Percentiles rank a stretch among this genome's conserved stretches.
These are phyloP conservation scores for Knufia fluminis DNA, from an alignment of 2,329 filamentous ascomycete species.

Conservation along the genomic window DNA sequence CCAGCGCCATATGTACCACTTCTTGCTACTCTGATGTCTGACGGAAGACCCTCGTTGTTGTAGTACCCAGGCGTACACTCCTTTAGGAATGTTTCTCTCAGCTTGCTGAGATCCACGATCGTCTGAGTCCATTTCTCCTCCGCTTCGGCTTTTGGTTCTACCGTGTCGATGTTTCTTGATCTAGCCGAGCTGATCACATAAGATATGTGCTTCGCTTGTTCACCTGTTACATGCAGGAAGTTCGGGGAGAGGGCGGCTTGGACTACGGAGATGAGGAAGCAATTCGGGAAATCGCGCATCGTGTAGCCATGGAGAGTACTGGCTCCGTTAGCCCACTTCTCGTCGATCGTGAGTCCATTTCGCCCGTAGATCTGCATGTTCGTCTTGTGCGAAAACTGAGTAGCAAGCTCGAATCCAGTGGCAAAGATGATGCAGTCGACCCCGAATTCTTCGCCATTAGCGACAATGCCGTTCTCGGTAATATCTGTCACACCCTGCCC, in stretches of 20 bases:
- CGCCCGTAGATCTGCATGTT: conserved; percentile 24
- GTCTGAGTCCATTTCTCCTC: conserved; percentile 16
- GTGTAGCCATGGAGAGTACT: conserved; percentile 17
- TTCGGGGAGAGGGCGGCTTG: conserved; percentile 17
- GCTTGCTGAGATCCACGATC: conserved; percentile 9
- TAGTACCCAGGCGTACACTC: conserved; percentile 18
- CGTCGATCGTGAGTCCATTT: conserved; percentile 18
- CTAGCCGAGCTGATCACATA: conserved; percentile 14
- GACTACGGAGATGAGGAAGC: conserved; percentile 16
- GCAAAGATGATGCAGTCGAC: conserved; percentile 40
- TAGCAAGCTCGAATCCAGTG: conserved; percentile 34
- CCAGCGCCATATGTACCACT: conserved; percentile 16
- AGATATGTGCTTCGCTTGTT: conserved; percentile 15
- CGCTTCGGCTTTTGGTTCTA: conserved; percentile 15
- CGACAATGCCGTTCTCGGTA: conserved; percentile 41
- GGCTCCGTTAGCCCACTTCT: conserved; percentile 23
- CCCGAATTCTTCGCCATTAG: conserved; percentile 39
- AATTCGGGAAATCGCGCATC: conserved; percentile 16
- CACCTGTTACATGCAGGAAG: conserved; percentile 17
- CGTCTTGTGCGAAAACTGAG: conserved; percentile 11
- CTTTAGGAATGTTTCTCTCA: conserved; percentile 11
- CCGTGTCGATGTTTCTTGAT: conserved; percentile 11
- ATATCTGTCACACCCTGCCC: conserved; percentile 43
- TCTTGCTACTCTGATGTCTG: background rate
- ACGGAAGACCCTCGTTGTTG: conserved; percentile 12